Base-by-base conservation (phyloP, 1,284 basidiomycete species). In the Clitocybe nebularis region DNA sequence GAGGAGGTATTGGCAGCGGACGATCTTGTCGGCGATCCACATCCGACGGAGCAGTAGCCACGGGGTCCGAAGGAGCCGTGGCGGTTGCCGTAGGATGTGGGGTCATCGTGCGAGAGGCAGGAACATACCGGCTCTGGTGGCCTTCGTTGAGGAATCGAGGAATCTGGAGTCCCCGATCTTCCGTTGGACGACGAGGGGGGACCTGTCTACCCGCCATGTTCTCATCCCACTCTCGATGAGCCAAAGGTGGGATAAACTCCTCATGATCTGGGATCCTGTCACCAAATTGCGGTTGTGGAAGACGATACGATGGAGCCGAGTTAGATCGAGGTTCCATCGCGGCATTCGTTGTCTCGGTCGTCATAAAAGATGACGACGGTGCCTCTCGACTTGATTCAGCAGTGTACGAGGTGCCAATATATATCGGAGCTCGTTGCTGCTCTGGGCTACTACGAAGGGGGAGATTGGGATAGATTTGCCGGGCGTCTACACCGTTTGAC, bases 31-130 rank as follows among this genome's bases (percentile, higher is more conserved):
- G 17, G 17, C 33, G 43, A 10, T 36, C 39, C 17, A 26, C 13
- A n/a, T 33, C 44, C 21, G 17, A 36, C 4, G 38, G 7, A 17
- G 13, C 10, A 9, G 33, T 26, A 16, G 10, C 16, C 2, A 29
- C 7, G 13, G 35, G 24, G 13, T 48, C 46, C 3, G 46, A 32
- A 11, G 47, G 38, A 13, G 34, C 21, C 20, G 4, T 25, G 4
- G 37, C 23, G 4, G 39, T 26, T 11, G 25, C 14, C 13, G 41
- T 10, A 10, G 22, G 14, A 29, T 36, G 36, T 5, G 44, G 29
- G 8, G 37, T 26, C 49, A 55, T 51, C 13, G 53, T 55, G 3
- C 45, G 51, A 17, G 53, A 55, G n/a, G 43, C 47, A 10, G 53
- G 49, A 8, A 55, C 45, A 29, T 55, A 55, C 16, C 53, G 51